Base-by-base conservation (phyloP, 2,329 filamentous ascomycete species). In the Venturia asperata region DNA sequence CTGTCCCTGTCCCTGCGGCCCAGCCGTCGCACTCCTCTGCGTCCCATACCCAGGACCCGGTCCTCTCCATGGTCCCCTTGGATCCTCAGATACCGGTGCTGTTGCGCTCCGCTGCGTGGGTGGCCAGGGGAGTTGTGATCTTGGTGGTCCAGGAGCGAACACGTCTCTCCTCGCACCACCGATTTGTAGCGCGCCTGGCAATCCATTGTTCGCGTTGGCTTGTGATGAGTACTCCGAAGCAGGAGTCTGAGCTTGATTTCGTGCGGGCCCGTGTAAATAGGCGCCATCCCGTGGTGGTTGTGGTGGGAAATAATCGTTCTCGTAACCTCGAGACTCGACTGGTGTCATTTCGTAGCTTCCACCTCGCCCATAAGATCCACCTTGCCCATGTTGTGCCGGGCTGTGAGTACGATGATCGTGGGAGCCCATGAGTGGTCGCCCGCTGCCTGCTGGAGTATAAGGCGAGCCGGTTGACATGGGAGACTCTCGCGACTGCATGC, bases 291-390 rank as follows among this genome's bases (percentile, higher is more conserved):
- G 43, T 37, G 24, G 62, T 21, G 17, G 43, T 49, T 52, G 42
- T 24, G 19, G 49, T 30, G 47, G 37, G 49, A 64, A 64, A 43
- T 64, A 64, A 5, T 43, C 63, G 34, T 39, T 41, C 24, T 27
- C 62, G 39, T 61, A 61, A n/a, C 60, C 60, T 39, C 63, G 49
- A 42, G 47, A 27, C 17, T 65, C 64, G 3, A 66, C 65, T 6
- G 65, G 65, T 19, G 62, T 66, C 65, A 66, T 66, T 43, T 66
- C 65, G 24, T 65, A 66, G 37, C 34, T 43, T 37, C 42, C 30
- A 21, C 65, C 63, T 3, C 24, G 49, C 58, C 21, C 60, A 7
- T 58, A 58, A 7, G 52, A 55, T 55, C 11, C 49, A 34, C 49
- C 24, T 55, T 34, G 49, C 15, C 9, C 49, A 34, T 55, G 49